Evolutionary conservation across 108 stramenopile species (phyloP).

Genomic region (Cafeteria roenbergensis): DNA sequence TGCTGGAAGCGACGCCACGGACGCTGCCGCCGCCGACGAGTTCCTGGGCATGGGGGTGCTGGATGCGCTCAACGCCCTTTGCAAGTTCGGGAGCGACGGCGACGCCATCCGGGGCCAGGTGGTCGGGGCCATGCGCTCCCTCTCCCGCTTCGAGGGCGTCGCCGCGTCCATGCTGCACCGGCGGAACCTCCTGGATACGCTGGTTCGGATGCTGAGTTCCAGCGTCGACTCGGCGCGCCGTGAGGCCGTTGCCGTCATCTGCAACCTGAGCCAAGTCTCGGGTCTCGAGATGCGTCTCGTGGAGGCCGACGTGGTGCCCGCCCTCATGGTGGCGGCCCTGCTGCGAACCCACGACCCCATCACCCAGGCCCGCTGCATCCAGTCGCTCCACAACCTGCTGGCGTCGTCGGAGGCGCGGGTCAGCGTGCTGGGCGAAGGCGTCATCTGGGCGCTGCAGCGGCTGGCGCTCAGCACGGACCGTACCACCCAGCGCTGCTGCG

Average conservation of each 20-base stretch:
- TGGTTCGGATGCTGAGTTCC: no score
- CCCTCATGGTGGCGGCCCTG: background rate
- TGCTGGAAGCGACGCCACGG: background rate
- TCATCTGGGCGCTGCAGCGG: conserved; percentile 9
- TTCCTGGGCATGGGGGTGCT: no score
- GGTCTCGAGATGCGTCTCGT: background rate
- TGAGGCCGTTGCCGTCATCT: background rate
- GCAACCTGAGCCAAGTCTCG: background rate
- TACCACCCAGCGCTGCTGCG: background rate
- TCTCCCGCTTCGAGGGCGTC: background rate
- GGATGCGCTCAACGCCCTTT: background rate
- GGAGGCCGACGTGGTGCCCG: conserved; percentile 1
- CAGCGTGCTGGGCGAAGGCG: conserved; percentile 1
- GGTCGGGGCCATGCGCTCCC: background rate
- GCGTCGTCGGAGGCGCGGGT: background rate
- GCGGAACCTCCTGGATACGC: background rate
- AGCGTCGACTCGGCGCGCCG: background rate
- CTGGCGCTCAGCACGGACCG: background rate
- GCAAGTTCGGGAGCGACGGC: background rate
- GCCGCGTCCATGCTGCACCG: background rate
- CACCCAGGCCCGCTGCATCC: background rate
- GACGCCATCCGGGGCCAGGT: background rate
- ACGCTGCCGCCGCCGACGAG: no score
- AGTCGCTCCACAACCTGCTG: conserved; percentile 6
- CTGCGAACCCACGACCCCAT: background rate